Percentiles rank a stretch among this genome's conserved stretches.
These are phyloP conservation scores for Austroboletus eburneus DNA, from an alignment of 768 basidiomycete species.

Conservation along the genomic window DNA sequence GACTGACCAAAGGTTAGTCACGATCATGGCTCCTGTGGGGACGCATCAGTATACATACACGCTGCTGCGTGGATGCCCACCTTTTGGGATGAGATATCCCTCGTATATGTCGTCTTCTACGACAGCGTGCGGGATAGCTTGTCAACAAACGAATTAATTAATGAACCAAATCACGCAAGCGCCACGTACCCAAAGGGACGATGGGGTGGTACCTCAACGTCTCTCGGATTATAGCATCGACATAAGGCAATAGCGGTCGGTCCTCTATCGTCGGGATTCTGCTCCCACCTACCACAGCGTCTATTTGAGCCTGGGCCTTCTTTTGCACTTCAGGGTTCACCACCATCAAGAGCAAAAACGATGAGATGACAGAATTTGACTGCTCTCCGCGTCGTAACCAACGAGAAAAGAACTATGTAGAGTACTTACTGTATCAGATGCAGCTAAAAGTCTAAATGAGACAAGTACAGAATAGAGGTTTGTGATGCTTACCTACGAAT, in stretches of 20 bases:
- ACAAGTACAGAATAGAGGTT: background rate
- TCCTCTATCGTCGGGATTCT: conserved; percentile 15
- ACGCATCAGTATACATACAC: background rate
- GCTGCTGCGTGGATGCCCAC: background rate
- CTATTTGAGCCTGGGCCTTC: conserved; percentile 22
- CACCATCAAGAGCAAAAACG: conserved; percentile 20
- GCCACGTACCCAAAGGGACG: conserved; percentile 13
- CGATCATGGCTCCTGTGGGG: conserved; percentile 11
- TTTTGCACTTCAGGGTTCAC: conserved; percentile 11
- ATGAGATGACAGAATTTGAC: conserved; percentile 23
- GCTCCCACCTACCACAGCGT: conserved; percentile 10
- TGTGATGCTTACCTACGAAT: conserved; percentile 12
- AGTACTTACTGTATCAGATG: conserved; percentile 20
- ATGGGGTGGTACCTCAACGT: conserved; percentile 14
- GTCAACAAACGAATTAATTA: background rate
- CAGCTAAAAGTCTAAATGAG: conserved; percentile 12
- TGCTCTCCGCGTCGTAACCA: background rate
- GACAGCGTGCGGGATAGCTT: conserved; percentile 29
- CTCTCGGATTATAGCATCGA: conserved; percentile 20
- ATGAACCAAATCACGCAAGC: background rate
- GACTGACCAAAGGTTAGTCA: conserved; percentile 20
- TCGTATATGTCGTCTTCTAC: conserved; percentile 42
- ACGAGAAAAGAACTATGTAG: background rate
- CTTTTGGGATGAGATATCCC: conserved; percentile 50
- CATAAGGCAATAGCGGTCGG: conserved; percentile 16